Evolutionary conservation across 495 filamentous ascomycete genomes (phyloP).

Genomic region (Trichoderma gamsii): DNA sequence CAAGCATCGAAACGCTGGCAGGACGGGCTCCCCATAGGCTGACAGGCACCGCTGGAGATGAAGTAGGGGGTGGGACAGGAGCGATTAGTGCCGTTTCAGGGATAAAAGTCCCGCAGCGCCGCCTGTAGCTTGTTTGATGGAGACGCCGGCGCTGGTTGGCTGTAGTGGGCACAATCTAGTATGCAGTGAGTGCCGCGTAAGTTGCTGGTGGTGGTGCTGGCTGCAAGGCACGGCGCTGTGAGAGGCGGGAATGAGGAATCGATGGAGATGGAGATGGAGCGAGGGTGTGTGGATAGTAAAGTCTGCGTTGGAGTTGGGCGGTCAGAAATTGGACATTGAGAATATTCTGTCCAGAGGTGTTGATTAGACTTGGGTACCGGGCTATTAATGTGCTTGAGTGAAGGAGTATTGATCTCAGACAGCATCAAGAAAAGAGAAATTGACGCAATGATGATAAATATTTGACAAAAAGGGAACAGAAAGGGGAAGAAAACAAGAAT

Average conservation of each 20-base stretch:
- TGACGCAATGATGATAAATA: too few species aligned
- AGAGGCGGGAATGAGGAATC: background rate
- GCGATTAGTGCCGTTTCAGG: constrained; percentile 9
- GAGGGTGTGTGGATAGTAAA: background rate
- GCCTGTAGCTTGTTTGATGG: constrained; percentile 17
- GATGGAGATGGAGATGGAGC: background rate
- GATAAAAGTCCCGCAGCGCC: constrained; percentile 13
- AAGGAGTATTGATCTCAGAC: too few species aligned
- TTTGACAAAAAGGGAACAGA: too few species aligned
- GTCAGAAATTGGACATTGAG: too few species aligned
- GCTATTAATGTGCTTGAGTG: too few species aligned
- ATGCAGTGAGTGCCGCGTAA: background rate
- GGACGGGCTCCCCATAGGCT: background rate
- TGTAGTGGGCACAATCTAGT: background rate
- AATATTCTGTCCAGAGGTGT: too few species aligned
- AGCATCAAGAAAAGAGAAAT: too few species aligned
- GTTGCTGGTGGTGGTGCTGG: background rate
- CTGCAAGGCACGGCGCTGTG: constrained; percentile 13
- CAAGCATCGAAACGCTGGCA: background rate
- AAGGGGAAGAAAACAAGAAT: too few species aligned
- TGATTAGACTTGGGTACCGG: too few species aligned
- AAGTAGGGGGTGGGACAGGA: constrained; percentile 8
- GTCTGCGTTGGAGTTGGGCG: too few species aligned
- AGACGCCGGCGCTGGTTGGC: constrained; percentile 13
- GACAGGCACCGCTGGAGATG: constrained; percentile 11